phyloP scores from a whole-genome alignment of 306 rosid species.

The Glycine soja region DNA sequence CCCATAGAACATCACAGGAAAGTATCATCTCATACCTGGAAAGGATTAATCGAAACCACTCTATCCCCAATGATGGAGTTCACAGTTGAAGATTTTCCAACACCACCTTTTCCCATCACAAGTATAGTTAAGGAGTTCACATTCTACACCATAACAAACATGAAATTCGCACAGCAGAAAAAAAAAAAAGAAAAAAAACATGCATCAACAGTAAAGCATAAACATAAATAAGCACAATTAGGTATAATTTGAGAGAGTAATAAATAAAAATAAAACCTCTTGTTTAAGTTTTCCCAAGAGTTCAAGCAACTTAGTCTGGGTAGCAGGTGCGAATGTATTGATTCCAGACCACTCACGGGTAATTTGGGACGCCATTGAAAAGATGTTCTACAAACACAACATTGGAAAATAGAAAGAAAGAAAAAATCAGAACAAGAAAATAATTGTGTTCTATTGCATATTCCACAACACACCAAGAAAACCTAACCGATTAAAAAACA shows the following conservation, averaged over 20 bases:
- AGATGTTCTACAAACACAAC: constrained; percentile 21
- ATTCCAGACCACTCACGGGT: constrained; percentile 91
- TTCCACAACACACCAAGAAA: constrained; percentile 10
- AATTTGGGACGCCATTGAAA: constrained; percentile 71
- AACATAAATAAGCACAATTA: not conserved
- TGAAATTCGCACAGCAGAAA: not conserved
- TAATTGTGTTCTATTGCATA: not conserved
- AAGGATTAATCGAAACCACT: constrained; percentile 84
- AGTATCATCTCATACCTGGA: constrained; percentile 64
- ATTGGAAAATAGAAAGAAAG: no score
- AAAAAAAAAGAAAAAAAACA: not conserved
- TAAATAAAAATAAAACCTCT: constrained; percentile 60
- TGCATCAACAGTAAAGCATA: not conserved
- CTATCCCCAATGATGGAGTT: constrained; percentile 94
- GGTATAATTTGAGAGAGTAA: constrained; percentile 7
- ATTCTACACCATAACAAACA: constrained; percentile 58
- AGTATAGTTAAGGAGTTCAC: constrained; percentile 89
- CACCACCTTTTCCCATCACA: constrained; percentile 99
- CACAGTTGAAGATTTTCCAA: constrained; percentile 94
- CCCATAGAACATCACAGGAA: not conserved
- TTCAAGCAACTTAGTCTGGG: constrained; percentile 85
- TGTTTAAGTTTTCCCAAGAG: constrained; percentile 81
- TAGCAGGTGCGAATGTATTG: constrained; percentile 82
- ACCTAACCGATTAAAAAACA: constrained; percentile 22
- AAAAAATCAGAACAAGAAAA: no score